Percentiles rank a stretch among this genome's conserved stretches.
Evolutionary conservation across 2,329 filamentous ascomycete species (phyloP).

Genomic region (Ambrosiella xylebori): DNA sequence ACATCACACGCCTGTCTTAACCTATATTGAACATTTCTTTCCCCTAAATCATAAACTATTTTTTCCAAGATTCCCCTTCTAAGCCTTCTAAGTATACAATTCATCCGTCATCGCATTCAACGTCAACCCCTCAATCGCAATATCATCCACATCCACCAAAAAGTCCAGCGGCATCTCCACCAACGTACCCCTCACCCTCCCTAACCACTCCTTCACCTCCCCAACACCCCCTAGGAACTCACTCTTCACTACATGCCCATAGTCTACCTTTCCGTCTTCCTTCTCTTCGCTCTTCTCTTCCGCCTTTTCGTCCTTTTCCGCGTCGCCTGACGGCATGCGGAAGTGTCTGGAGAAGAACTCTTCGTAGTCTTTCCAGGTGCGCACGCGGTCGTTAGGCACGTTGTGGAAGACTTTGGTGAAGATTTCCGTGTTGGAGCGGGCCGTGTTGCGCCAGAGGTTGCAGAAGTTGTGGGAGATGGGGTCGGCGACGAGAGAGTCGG

Average conservation of each 20-base stretch:
- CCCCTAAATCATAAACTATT: no score
- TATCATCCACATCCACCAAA: slow-evolving; percentile 62
- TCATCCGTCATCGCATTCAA: slow-evolving; percentile 57
- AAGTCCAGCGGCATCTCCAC: slow-evolving; percentile 90
- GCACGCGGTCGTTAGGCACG: slow-evolving; percentile 51
- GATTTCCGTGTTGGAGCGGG: slow-evolving; percentile 60
- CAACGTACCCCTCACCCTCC: slow-evolving; percentile 48
- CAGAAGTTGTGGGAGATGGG: slow-evolving; percentile 53
- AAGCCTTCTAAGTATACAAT: slow-evolving; percentile 45
- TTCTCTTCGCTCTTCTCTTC: slow-evolving; percentile 23
- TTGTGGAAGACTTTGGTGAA: slow-evolving; percentile 71
- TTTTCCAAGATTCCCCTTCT: neutral
- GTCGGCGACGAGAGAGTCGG: slow-evolving; percentile 54
- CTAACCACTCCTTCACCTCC: slow-evolving; percentile 56
- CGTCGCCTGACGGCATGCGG: slow-evolving; percentile 30
- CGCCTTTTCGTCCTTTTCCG: slow-evolving; percentile 22
- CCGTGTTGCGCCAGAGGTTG: slow-evolving; percentile 55
- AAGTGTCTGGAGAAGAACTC: slow-evolving; percentile 54
- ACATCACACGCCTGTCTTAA: no score
- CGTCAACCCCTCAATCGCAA: slow-evolving; percentile 64
- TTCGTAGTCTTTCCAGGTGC: slow-evolving; percentile 57
- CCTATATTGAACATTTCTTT: no score
- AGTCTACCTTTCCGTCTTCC: slow-evolving; percentile 46
- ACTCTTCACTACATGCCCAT: slow-evolving; percentile 73
- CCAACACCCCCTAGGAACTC: slow-evolving; percentile 56